A percentile compares a stretch with the other conserved stretches of the same genome.
phyloP scores from a whole-genome alignment of 768 basidiomycete genomes.

The Lepiota venenata region DNA sequence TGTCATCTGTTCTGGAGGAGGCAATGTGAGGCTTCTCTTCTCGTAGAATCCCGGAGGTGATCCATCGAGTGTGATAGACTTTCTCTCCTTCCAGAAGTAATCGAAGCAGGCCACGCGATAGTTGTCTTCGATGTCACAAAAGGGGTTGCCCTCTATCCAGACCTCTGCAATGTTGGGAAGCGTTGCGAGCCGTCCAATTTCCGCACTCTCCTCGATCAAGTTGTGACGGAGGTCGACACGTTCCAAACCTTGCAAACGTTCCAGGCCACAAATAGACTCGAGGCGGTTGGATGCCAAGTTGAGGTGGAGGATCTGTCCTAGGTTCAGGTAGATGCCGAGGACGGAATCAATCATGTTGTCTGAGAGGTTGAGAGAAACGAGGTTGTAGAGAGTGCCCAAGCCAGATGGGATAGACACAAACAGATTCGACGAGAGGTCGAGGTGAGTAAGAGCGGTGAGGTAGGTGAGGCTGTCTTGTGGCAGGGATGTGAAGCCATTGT shows the following conservation, averaged over 20 bases:
- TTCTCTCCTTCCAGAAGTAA: slow-evolving; percentile 83
- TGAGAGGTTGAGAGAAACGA: slow-evolving; percentile 89
- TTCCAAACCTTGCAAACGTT: slow-evolving; percentile 82
- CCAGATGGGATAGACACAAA: slow-evolving; percentile 84
- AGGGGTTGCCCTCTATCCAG: slow-evolving; percentile 84
- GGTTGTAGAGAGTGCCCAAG: slow-evolving; percentile 69
- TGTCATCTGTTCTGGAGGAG: slow-evolving; percentile 49
- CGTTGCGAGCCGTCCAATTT: slow-evolving; percentile 77
- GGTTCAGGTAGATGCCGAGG: slow-evolving; percentile 76
- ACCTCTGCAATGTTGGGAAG: slow-evolving; percentile 79
- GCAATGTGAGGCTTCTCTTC: slow-evolving; percentile 49
- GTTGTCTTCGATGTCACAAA: slow-evolving; percentile 67
- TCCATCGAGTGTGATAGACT: slow-evolving; percentile 74
- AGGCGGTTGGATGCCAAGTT: slow-evolving; percentile 87
- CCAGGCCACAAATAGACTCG: slow-evolving; percentile 93
- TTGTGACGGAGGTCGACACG: slow-evolving; percentile 84
- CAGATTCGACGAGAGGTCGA: slow-evolving; percentile 90
- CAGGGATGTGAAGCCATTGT: slow-evolving; percentile 80
- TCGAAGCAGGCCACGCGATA: slow-evolving; percentile 81
- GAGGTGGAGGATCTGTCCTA: slow-evolving; percentile 74
- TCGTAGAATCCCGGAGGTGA: slow-evolving; percentile 68
- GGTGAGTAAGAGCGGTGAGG: slow-evolving; percentile 72
- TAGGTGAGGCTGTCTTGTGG: slow-evolving; percentile 63
- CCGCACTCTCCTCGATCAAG: slow-evolving; percentile 74
- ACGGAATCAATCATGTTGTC: slow-evolving; percentile 98